phyloP scores from a whole-genome alignment of 148 eudicot species.

The Tetragonia tetragonoides region DNA sequence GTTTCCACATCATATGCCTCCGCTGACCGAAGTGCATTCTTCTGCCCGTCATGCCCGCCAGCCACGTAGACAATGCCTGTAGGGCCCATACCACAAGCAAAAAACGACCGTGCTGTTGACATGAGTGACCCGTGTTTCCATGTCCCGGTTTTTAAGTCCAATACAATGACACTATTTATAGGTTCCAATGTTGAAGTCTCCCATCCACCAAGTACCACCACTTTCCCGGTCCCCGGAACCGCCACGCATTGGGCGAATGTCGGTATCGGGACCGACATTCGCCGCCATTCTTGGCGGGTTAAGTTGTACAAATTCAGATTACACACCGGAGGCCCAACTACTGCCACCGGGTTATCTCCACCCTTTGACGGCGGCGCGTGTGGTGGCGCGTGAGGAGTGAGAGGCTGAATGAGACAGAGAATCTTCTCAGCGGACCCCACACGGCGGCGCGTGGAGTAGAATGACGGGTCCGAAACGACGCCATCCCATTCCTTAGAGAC shows the following conservation, averaged over 20 bases:
- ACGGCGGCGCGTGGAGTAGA: constrained; percentile 22
- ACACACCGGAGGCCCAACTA: constrained; percentile 12
- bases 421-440: constrained; percentile 21
- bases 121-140: constrained; percentile 37
- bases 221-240: constrained; percentile 15
- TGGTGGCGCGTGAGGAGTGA: neutral
- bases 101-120: constrained; percentile 36
- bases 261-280: constrained; percentile 21
- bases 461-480: constrained; percentile 25
- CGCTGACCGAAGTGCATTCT: constrained; percentile 40
- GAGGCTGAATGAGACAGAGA: constrained; percentile 28
- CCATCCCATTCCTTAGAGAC: constrained; percentile 33
- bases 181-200: constrained; percentile 41
- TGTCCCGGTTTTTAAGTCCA: constrained; percentile 26
- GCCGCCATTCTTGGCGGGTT: constrained; percentile 20
- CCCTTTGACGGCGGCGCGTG: neutral
- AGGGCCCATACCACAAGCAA: constrained; percentile 25
- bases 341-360: neutral
- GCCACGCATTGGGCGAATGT: constrained; percentile 36
- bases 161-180: constrained; percentile 19
- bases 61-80: constrained; percentile 32
- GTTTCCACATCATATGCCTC: constrained; percentile 32
- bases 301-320: constrained; percentile 25
- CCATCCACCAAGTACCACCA: constrained; percentile 41
- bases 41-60: constrained; percentile 47